Percentiles rank a stretch among this genome's conserved stretches.
Evolutionary conservation across 169 alveolate genomes (phyloP).

Genomic region (Eimeria mitis): DNA sequence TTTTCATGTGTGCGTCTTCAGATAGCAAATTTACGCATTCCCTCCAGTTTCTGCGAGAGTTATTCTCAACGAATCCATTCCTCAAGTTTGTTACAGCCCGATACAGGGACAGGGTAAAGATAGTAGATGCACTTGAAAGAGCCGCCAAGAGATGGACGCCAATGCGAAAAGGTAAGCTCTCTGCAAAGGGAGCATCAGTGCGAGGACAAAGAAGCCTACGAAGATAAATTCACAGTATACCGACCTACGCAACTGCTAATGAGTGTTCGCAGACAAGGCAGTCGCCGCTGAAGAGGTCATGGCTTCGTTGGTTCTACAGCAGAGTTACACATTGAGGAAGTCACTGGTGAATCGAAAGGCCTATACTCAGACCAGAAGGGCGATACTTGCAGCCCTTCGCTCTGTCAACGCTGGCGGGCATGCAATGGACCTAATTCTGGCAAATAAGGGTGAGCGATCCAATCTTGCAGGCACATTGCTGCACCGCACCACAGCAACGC

Average conservation of each 20-base stretch:
- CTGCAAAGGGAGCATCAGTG: too few species aligned
- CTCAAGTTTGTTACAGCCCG: conserved; percentile 34
- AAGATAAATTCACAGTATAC: not conserved
- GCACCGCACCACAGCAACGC: not conserved
- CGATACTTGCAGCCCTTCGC: not conserved
- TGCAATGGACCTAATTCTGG: conserved; percentile 53
- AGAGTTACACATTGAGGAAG: not conserved
- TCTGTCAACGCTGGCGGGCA: conserved; percentile 57
- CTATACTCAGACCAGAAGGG: not conserved
- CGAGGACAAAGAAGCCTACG: not conserved
- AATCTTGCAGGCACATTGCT: not conserved
- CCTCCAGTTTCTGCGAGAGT: not conserved
- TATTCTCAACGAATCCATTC: conserved; percentile 43
- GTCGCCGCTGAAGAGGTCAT: conserved; percentile 58
- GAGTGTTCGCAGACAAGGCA: conserved; percentile 47
- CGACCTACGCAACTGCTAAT: not conserved
- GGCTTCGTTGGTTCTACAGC: conserved; percentile 13
- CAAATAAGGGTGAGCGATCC: conserved; percentile 2
- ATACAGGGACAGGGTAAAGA: conserved; percentile 19
- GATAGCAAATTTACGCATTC: conserved; percentile 63
- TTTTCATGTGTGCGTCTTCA: conserved; percentile 16
- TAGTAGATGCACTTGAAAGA: conserved; percentile 19
- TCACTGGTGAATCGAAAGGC: not conserved
- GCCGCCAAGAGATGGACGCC: conserved; percentile 45
- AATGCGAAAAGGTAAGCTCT: conserved; percentile 16